Evolutionary conservation across 2,329 filamentous ascomycete species (phyloP), one percentile per base, ranked within the genome.

Genomic region (Exophiala viscosa): DNA sequence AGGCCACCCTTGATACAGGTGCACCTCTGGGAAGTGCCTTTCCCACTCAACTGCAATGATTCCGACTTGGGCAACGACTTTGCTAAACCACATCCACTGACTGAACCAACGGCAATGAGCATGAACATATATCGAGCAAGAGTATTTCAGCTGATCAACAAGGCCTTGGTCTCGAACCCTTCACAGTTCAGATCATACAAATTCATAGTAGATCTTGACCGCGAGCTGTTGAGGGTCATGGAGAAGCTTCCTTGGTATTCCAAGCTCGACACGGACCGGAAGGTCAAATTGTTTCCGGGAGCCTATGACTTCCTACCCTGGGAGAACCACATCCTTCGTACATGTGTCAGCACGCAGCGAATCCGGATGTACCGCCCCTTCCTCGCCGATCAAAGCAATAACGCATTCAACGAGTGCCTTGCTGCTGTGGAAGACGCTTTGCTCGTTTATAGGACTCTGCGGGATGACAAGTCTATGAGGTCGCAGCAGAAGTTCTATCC

Each of bases 311-410:
- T 48, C 17, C 62, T 66, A 14, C 13, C 48, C 11, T 65, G 62
- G 62, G 63, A 66, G 50, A 56, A 61, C 40, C 60, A 62, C 39
- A 53, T 63, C 36, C 44, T 65, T 17, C 63, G 64, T 28, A 63
- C 59, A 6, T 60, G 58, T 40, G 62, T 65, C 38, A 64, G 60
- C 48, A 60, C 62, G 45, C 62, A 63, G 40, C 62, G 63, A 5
- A 64, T 65, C 41, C 62, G 63, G 3, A 61, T 64, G 52, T 61
- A 64, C 32, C 51, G 62, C 14, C 58, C 60, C 1, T 65, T 65
- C 40, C 59, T 65, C 4, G 35, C 14, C 32, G 48, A 50, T 4
- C 14, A 15, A 3, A 20, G 2, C 28, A 46, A 38, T 15, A 45
- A n/a, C 15, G 33, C 48, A 5, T 46, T 39, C 10, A 55, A 60